Evolutionary conservation across 352 stramenopile species (phyloP), one percentile per base, ranked within the genome.

Genomic region (Pythium sp.): DNA sequence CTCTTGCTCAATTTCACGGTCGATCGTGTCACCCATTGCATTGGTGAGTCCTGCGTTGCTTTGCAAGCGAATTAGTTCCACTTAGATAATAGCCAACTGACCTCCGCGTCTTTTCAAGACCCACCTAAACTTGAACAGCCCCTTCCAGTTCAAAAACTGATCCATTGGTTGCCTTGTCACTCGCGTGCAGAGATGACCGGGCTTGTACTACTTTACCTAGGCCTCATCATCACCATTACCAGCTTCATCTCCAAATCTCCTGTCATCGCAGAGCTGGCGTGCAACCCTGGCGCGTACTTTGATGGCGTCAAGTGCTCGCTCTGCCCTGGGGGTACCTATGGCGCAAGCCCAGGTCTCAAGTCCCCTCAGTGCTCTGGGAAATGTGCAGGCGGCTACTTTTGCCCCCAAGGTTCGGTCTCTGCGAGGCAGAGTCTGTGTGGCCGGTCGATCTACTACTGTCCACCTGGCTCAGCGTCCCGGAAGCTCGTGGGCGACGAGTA

Each of bases 301-400:
- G 67, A 78, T 32, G 81, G 78, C 22, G 7, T 26, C 26, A 74
- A 72, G 58, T 92, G 82, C 53, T 65, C 57, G 7, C 66, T 69
- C 34, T 91, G 84, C 67, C 82, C 82, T 41, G 80, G 72, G 15
- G 80, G 82, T 5, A 84, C 69, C 11, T 91, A 80, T 54, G 84
- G 84, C 9, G 69, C 64, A 15, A 64, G 60, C 1, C 66, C 84
- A 9, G 82, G 82, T 20, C 69, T 90, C 15, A 73, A 54, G 2
- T 75, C 72, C 0, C 11, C 68, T 0, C 38, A 61, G 36, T 92
- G 84, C 74, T 91, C 84, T 7, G 84, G 82, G 0, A 41, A 60
- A 26, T 92, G 84, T 36, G 55, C 65, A 0, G 66, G 71, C 8
- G 84, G 84, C 2, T 78, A 81, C 72, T 90, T 89, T 47, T 92